phyloP scores from a whole-genome alignment of 2,329 filamentous ascomycete species.

The Dothistroma pini region DNA sequence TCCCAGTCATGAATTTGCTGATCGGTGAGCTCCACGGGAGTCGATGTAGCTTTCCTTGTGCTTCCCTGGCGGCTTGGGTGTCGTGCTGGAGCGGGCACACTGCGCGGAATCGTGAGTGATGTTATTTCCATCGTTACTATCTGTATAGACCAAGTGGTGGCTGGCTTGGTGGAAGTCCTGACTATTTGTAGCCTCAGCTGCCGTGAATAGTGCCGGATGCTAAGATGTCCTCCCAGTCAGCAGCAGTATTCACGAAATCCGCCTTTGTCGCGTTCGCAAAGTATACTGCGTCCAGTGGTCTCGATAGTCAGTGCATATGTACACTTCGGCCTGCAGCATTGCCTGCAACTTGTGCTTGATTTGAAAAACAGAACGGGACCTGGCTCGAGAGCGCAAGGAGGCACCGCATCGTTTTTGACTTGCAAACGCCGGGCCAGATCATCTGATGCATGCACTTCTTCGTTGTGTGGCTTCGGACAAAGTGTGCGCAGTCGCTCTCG shows the following conservation, averaged over 20 bases:
- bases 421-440: background rate
- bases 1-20: conserved; percentile 34
- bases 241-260: background rate
- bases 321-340: background rate
- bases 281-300: background rate
- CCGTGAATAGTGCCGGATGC: background rate
- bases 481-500: background rate
- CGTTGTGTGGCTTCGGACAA: background rate
- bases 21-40: conserved; percentile 11
- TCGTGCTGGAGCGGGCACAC: conserved; percentile 2
- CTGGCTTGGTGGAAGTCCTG: background rate
- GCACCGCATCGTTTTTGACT: background rate
- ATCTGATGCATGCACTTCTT: background rate
- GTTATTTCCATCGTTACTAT: background rate
- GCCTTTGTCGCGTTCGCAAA: background rate
- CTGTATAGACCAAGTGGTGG: background rate
- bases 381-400: background rate
- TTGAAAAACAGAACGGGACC: background rate
- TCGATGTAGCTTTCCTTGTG: background rate
- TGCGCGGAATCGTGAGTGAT: background rate
- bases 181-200: background rate
- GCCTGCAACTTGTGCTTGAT: background rate
- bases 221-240: background rate
- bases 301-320: background rate
- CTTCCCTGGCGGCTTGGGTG: conserved; percentile 4